Base-by-base conservation (phyloP, 768 basidiomycete genomes). In the Suillus occidentalis region DNA sequence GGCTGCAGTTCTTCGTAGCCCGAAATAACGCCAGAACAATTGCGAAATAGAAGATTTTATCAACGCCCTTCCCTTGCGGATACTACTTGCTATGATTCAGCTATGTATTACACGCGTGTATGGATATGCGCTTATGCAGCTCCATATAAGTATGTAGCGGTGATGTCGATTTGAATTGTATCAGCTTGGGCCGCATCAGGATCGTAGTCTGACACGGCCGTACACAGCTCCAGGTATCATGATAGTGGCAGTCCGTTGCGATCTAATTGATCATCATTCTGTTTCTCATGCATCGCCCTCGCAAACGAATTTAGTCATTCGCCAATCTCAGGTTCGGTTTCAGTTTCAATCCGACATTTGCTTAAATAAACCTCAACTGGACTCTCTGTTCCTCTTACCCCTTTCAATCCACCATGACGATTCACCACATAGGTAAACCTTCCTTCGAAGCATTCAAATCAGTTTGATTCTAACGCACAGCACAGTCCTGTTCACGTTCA, bases 401-500 rank as follows among this genome's bases (percentile, higher is more conserved):
- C 39, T 28, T 18, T 10, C 25, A 28, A 37, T 62, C 12, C 31
- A 62, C 12, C 18, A 56, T 64, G 63, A 42, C 55, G 22, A 42
- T 64, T 43, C 63, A 52, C 9, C 72, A 75, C 66, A 60, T 70
- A 64, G 42, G 74, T 75, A 63, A 31, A 28, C n/a, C 9, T 34
- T 42, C 9, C 9, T 37, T 31, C 7, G 2, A 40, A 39, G 22
- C 1, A 45, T 36, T 45, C 7, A 31, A 14, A 34, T 25, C 52
- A 10, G 22, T 22, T 25, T 36, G 20, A 65, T 40, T 25, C 36
- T 55, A 42, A 49, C 37, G 12, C 34, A 52, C 37, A 55, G 18
- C 12, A 39, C 45, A 60, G 74, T 76, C 45, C 36, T 74, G 42
- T 62, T 60, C 61, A 74, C 69, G 45, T 74, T 64, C 66, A 76